These are phyloP conservation scores for Platismatia glauca DNA, from an alignment of 495 filamentous ascomycete genomes.

Conservation along the genomic window DNA sequence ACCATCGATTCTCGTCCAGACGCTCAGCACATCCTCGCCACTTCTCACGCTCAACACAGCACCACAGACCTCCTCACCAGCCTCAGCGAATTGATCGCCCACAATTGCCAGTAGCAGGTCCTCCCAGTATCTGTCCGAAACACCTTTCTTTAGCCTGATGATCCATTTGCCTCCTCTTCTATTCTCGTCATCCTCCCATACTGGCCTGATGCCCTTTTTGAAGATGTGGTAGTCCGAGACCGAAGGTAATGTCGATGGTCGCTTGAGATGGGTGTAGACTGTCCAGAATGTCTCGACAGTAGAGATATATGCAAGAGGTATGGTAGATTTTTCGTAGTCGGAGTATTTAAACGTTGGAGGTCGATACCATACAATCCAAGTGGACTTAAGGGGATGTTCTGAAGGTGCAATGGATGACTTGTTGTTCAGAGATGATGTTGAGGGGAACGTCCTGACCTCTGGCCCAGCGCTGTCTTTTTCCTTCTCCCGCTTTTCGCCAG, in stretches of 20 bases:
- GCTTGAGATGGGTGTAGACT: constrained; percentile 84
- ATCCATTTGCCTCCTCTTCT: constrained; percentile 96
- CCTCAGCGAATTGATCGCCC: constrained; percentile 92
- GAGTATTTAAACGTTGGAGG: constrained; percentile 92
- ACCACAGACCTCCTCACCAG: constrained; percentile 88
- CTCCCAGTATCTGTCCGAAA: constrained; percentile 96
- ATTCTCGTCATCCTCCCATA: constrained; percentile 98
- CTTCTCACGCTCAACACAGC: constrained; percentile 87
- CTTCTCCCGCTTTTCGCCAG: constrained; percentile 55
- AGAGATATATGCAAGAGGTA: constrained; percentile 70
- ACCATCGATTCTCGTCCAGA: constrained; percentile 90
- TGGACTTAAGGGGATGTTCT: constrained; percentile 65
- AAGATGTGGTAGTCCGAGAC: constrained; percentile 98
- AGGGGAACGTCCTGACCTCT: constrained; percentile 37
- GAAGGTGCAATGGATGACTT: constrained; percentile 31
- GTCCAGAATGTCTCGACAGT: constrained; percentile 88
- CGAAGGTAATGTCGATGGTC: constrained; percentile 75
- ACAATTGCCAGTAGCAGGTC: constrained; percentile 84
- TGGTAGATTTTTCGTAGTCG: constrained; percentile 95
- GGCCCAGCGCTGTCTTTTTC: constrained; percentile 43
- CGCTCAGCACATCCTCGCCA: constrained; percentile 93
- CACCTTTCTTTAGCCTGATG: constrained; percentile 88
- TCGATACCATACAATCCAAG: constrained; percentile 95
- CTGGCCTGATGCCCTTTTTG: constrained; percentile 90
- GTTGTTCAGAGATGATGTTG: constrained; percentile 32